Conservation (phyloP, 1,139 yeast species). For the Blastobotrys serpentis region DNA sequence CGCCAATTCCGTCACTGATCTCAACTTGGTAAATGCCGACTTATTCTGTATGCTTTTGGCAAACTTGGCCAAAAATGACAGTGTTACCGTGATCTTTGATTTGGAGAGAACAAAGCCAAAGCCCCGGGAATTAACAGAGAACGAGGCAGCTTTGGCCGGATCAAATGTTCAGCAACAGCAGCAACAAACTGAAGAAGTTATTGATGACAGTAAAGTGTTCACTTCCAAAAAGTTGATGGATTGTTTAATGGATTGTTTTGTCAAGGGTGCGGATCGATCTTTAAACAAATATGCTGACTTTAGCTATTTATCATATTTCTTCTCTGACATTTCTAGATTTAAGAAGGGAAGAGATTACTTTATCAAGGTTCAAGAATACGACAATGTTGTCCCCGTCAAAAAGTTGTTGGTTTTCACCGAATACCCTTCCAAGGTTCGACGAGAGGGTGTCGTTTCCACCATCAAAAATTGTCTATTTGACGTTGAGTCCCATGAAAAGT, state of each 20-base stretch:
- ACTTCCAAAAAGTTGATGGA: slow-evolving; percentile 62
- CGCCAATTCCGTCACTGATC: slow-evolving; percentile 51
- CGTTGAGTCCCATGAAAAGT: slow-evolving; percentile 58
- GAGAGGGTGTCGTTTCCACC: slow-evolving; percentile 92
- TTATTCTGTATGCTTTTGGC: slow-evolving; percentile 80
- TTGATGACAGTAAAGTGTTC: slow-evolving; percentile 23
- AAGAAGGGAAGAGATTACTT: slow-evolving; percentile 73
- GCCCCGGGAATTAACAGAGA: slow-evolving; percentile 9
- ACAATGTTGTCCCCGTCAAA: slow-evolving; percentile 74
- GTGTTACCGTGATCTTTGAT: slow-evolving; percentile 55
- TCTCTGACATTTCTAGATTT: slow-evolving; percentile 84
- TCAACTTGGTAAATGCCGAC: slow-evolving; percentile 68
- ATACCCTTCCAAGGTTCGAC: slow-evolving; percentile 71
- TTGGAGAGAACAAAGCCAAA: slow-evolving; percentile 37
- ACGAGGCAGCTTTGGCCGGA: slow-evolving; percentile 4
- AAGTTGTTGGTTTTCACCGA: slow-evolving; percentile 83
- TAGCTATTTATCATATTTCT: slow-evolving; percentile 83
- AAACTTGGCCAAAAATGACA: slow-evolving; percentile 78
- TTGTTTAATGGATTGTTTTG: slow-evolving; percentile 86
- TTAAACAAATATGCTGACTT: slow-evolving; percentile 70
- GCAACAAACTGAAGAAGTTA: slow-evolving; percentile 4
- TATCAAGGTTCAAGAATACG: slow-evolving; percentile 66
- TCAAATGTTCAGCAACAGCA: not conserved
- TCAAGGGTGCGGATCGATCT: slow-evolving; percentile 73
- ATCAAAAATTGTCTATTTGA: slow-evolving; percentile 89